Percentiles rank a stretch among this genome's conserved stretches.
These are phyloP conservation scores for Hypericum androsaemum DNA, from an alignment of 345 rosid species.

Conservation along the genomic window DNA sequence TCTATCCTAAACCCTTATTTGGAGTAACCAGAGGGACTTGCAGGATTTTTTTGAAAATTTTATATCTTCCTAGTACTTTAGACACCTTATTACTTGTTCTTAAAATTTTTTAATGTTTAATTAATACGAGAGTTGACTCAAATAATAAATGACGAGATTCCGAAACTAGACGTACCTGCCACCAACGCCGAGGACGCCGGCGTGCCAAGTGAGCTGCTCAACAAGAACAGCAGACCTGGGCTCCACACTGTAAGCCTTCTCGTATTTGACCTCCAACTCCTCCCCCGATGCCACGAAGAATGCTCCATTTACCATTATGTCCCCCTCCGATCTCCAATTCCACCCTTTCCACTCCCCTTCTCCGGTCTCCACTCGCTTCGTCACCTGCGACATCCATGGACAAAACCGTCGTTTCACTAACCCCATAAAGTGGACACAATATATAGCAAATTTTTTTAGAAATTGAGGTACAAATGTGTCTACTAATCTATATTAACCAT, in stretches of 20 bases:
- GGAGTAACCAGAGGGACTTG: too few relatives aligned
- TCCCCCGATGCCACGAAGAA: slow-evolving; percentile 76
- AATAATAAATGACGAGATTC: background rate
- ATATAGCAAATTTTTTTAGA: background rate
- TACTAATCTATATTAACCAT: too few relatives aligned
- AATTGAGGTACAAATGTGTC: too few relatives aligned
- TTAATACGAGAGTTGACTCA: background rate
- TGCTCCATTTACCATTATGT: slow-evolving; percentile 82
- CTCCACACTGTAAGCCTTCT: slow-evolving; percentile 84
- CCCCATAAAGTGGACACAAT: background rate
- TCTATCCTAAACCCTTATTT: too few relatives aligned
- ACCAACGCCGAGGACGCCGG: slow-evolving; percentile 25
- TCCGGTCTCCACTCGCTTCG: slow-evolving; percentile 74
- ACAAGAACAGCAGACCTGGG: slow-evolving; percentile 75
- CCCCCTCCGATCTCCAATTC: slow-evolving; percentile 98
- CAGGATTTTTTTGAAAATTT: too few relatives aligned
- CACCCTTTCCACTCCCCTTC: slow-evolving; percentile 69
- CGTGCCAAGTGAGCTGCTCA: slow-evolving; percentile 21
- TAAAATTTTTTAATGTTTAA: too few relatives aligned
- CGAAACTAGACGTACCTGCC: slow-evolving; percentile 12
- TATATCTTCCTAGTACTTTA: too few relatives aligned
- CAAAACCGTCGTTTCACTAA: slow-evolving; percentile 16
- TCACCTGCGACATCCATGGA: slow-evolving; percentile 42
- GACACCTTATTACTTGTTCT: too few relatives aligned
- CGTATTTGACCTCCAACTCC: slow-evolving; percentile 61